These are phyloP conservation scores for Suillus subaureus DNA, from an alignment of 768 basidiomycete genomes.

Conservation along the genomic window DNA sequence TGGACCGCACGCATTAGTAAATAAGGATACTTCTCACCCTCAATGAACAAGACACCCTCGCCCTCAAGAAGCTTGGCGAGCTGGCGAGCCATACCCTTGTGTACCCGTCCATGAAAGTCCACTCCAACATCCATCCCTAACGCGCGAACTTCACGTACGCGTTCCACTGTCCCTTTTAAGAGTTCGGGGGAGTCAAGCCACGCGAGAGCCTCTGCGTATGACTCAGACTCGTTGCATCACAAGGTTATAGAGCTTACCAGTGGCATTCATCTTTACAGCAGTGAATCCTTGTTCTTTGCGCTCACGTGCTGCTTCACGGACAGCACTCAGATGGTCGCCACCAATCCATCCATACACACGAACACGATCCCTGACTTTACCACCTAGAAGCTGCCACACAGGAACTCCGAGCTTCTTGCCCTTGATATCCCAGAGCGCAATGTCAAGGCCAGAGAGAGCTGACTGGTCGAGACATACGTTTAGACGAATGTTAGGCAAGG, in stretches of 20 bases:
- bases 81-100: slow-evolving; percentile 71
- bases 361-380: slow-evolving; percentile 62
- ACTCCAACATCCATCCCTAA: slow-evolving; percentile 66
- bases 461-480: slow-evolving; percentile 33
- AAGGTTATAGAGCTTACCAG: slow-evolving; percentile 35
- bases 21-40: slow-evolving; percentile 39
- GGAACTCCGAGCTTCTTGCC: slow-evolving; percentile 73
- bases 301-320: slow-evolving; percentile 50
- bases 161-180: slow-evolving; percentile 51
- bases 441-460: slow-evolving; percentile 62
- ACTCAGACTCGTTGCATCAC: slow-evolving; percentile 12
- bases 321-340: slow-evolving; percentile 48
- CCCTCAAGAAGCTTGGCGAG: slow-evolving; percentile 63
- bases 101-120: slow-evolving; percentile 72
- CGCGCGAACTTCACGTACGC: slow-evolving; percentile 52
- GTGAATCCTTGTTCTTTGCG: slow-evolving; percentile 67
- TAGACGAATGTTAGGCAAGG: background rate
- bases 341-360: slow-evolving; percentile 64
- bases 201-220: slow-evolving; percentile 33
- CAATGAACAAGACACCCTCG: slow-evolving; percentile 63
- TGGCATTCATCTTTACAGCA: slow-evolving; percentile 75
- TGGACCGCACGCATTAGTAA: background rate
- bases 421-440: slow-evolving; percentile 78
- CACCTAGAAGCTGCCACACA: slow-evolving; percentile 68
- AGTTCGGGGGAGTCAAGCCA: slow-evolving; percentile 65